These are phyloP conservation scores for Botrytis sinoallii DNA, from an alignment of 2,329 filamentous ascomycete species.

Conservation along the genomic window DNA sequence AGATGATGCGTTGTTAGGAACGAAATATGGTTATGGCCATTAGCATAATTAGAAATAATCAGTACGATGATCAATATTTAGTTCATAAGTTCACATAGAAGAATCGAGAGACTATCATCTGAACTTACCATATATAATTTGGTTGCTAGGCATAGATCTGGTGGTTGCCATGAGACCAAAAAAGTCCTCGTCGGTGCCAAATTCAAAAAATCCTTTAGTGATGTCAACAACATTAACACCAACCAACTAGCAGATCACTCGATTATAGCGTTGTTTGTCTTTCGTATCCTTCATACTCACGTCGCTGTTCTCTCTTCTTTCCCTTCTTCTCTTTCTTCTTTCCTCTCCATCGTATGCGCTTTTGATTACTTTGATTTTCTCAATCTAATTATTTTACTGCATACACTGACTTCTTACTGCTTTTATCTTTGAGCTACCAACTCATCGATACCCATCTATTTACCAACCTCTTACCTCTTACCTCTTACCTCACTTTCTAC, in stretches of 20 bases:
- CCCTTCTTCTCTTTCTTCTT: not conserved
- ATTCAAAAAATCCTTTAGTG: not conserved
- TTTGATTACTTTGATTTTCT: not conserved
- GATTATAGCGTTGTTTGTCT: not conserved
- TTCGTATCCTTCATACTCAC: not conserved
- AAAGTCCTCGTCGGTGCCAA: too few relatives aligned
- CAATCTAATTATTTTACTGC: not conserved
- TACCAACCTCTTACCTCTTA: not conserved
- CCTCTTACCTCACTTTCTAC: not conserved
- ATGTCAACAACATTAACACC: not conserved
- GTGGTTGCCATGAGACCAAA: not conserved
- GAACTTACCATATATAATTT: not conserved
- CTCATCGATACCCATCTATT: not conserved
- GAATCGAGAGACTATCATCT: not conserved
- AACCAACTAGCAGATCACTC: not conserved
- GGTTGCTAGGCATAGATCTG: not conserved
- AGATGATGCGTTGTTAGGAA: not conserved
- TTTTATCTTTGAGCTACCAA: constrained; percentile 17
- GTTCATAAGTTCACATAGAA: not conserved
- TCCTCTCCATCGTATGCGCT: not conserved
- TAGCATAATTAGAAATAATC: not conserved
- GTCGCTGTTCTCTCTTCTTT: not conserved
- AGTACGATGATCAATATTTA: not conserved
- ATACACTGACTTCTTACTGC: constrained; percentile 3
- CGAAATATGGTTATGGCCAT: not conserved